These are phyloP conservation scores for Trichomonas gallinae DNA, from an alignment of 208 protist genomes.

Conservation along the genomic window DNA sequence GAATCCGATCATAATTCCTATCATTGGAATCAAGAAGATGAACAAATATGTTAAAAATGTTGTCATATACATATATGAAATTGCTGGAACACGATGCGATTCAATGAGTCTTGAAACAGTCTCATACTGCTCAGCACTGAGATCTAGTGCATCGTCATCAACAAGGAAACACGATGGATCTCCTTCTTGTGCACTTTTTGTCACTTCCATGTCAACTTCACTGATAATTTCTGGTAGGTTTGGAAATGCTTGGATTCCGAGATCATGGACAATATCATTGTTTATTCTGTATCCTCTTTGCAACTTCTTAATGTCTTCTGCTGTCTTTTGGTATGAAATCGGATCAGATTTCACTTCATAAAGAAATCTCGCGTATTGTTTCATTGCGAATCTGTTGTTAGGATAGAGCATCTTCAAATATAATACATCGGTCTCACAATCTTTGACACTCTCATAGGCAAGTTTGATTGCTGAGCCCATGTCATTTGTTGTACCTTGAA, in stretches of 20 bases:
- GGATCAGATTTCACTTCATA: not conserved
- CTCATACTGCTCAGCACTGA: not conserved
- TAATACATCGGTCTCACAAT: not conserved
- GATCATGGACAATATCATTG: not conserved
- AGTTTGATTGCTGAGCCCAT: not conserved
- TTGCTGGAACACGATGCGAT: not conserved
- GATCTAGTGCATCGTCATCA: not conserved
- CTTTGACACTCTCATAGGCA: not conserved
- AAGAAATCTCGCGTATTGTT: not conserved
- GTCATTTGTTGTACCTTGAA: not conserved
- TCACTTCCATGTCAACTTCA: not conserved
- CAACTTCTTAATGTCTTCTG: not conserved
- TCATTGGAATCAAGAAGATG: not conserved
- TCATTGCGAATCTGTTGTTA: not conserved
- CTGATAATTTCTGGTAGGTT: not conserved
- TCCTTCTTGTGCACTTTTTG: not conserved
- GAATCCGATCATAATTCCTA: not conserved
- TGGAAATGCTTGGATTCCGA: not conserved
- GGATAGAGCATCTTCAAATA: not conserved
- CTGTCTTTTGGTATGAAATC: not conserved
- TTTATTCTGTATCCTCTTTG: not conserved
- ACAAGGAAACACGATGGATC: too few species aligned
- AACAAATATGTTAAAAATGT: not conserved
- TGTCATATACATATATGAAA: not conserved
- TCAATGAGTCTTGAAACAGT: not conserved